These are phyloP conservation scores for Botrytis tulipae DNA, from an alignment of 2,329 filamentous ascomycete genomes.

Conservation along the genomic window DNA sequence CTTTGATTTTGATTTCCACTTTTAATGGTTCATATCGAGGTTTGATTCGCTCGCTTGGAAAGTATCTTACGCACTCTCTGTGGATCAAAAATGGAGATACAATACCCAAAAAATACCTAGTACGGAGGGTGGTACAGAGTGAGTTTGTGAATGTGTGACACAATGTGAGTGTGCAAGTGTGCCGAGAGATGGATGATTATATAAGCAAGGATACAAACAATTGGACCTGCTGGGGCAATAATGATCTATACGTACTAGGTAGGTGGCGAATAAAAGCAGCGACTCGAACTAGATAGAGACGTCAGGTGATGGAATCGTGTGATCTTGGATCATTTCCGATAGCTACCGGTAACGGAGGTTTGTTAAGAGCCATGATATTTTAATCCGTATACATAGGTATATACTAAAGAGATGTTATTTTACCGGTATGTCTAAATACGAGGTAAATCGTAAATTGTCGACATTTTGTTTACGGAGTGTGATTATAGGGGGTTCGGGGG, in stretches of 20 bases:
- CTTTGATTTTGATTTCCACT: background rate
- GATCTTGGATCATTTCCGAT: background rate
- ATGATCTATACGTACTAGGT: no score
- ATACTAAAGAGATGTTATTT: background rate
- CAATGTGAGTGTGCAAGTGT: background rate
- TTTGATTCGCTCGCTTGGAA: background rate
- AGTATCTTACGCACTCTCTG: slow-evolving; percentile 1
- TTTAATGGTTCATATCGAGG: fast-evolving
- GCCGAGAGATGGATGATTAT: background rate
- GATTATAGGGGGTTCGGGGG: background rate
- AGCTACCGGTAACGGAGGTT: background rate
- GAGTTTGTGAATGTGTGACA: background rate
- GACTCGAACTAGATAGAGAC: background rate
- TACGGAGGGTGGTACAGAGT: no score
- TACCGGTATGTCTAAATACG: background rate
- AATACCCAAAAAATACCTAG: background rate
- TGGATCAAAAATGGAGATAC: background rate
- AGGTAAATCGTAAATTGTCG: background rate
- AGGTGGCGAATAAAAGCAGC: background rate
- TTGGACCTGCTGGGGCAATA: no score
- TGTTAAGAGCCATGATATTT: background rate
- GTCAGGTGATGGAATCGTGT: background rate
- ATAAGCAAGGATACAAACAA: background rate
- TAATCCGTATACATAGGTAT: background rate
- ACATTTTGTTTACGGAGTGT: background rate